Base-by-base conservation (phyloP, 768 basidiomycete species). In the Rhodotorula toruloides region DNA sequence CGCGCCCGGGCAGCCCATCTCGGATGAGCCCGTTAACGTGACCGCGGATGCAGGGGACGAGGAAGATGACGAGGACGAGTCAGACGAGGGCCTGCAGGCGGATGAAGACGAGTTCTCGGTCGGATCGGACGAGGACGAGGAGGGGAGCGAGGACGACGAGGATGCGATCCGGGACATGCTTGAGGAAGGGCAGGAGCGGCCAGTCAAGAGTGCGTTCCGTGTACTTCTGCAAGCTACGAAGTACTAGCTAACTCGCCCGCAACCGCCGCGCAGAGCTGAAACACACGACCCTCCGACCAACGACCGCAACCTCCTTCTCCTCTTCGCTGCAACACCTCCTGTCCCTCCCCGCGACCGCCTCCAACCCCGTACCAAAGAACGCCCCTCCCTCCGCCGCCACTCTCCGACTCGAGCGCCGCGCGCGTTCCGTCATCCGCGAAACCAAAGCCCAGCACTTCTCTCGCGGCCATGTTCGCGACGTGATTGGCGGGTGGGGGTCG, bases 401-500 rank as follows among this genome's bases (percentile, higher is more conserved):
- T 1, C 67, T 56, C 22, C 55, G 57, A 3, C 73, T 75, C 58
- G 74, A 75, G 58, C 64, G 72, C 19, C 64, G 67, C 12, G 68
- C 73, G 21, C 59, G 63, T 27, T 60, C 50, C 36, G 67, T 69
- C 50, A 48, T 74, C 12, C 65, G 68, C 46, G 68, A 68, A 32
- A 73, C 68, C n/a, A 74, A 73, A 47, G 68, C 71, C 21, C 59
- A 68, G 40, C 67, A 71, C 48, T 54, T 68, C 46, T 68, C 66
- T 42, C 64, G 74, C 22, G 74, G 74, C 0, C 73, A 74, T 56
- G 72, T 75, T 39, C 46, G 58, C n/a, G 74, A 75, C 54, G 70
- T 75, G 10, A 75, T 75, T n/a, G 73, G 61, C 34, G 74, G 74
- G 2, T 74, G 74, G 74, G 66, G 49, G 2, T 42, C 73, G 22